Percentiles rank a stretch among this genome's conserved stretches.
phyloP scores from a whole-genome alignment of 1,284 basidiomycete species.

The Tremellales sp. region DNA sequence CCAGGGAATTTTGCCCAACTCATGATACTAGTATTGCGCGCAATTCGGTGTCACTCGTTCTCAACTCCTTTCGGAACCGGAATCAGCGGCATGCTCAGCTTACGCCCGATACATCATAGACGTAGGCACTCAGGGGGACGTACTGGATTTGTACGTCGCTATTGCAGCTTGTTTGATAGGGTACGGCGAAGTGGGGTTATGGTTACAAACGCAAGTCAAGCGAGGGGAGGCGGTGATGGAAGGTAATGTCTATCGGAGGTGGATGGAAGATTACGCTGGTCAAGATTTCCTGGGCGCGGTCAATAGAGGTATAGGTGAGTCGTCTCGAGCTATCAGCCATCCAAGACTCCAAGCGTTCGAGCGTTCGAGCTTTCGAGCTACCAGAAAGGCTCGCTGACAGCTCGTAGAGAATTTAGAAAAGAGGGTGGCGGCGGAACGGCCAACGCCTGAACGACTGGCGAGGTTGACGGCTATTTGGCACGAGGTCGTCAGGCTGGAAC shows the following conservation, averaged over 20 bases:
- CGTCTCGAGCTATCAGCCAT: background rate
- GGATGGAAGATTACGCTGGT: conserved; percentile 81
- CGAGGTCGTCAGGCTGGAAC: conserved; percentile 73
- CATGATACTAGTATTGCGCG: conserved; percentile 56
- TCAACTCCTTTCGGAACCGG: conserved; percentile 61
- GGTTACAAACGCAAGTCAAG: conserved; percentile 60
- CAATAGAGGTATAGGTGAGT: conserved; percentile 63
- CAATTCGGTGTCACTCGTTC: conserved; percentile 62
- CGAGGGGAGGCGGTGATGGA: conserved; percentile 57
- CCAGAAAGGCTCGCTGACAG: background rate
- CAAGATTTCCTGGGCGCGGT: conserved; percentile 68
- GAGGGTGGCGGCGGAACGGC: conserved; percentile 60
- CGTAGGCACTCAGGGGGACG: conserved; percentile 66
- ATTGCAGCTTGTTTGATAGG: conserved; percentile 83
- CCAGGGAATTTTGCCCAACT: background rate
- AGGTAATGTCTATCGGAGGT: conserved; percentile 65
- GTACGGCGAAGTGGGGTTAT: conserved; percentile 90
- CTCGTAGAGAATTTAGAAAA: conserved; percentile 60
- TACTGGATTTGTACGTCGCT: conserved; percentile 70
- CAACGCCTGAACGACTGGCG: conserved; percentile 58
- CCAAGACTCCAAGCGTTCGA: background rate
- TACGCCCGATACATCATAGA: conserved; percentile 85
- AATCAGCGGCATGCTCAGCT: conserved; percentile 67
- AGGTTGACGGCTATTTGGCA: conserved; percentile 74
- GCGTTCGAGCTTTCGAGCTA: background rate